Base-by-base conservation (phyloP, 139 green algal genomes). In the Micractinium sp. region DNA sequence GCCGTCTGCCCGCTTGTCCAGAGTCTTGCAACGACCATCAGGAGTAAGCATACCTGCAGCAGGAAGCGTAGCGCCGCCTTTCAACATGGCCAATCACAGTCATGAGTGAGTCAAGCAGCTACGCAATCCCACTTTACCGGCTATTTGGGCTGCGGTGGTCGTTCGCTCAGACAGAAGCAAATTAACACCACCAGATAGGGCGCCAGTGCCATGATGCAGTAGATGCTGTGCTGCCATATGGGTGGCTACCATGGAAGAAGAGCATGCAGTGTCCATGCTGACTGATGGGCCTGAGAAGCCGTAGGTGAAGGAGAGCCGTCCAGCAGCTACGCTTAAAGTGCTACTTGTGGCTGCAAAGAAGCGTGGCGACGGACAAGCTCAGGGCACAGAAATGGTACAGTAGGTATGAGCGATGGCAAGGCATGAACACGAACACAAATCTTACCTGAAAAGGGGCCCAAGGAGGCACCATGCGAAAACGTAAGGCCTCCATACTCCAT, bases 221-320 rank as follows among this genome's bases (percentile, higher is more conserved):
- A 95, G 73, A 35, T 87, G 81, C 38, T 81, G 89, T 74, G 90
- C 61, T 20, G 95, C 95, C 39, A 97, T 86, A 22, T 95, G 89
- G 0, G 93, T 91, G 53, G 93, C 93, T 20, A 97, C 95, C 41
- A 99, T 87, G 29, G 95, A 97, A 15, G 96, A 98, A 31, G 96
- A 98, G 90, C 97, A 99, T 15, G 97, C 97, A 16, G 95, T 97
- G 88, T 96, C 93, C 31, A 95, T 90, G 53, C 77, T 88, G 19
- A 93, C 36, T 19, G 89, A 61, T 12, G 93, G 89, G 19, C 92
- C 90, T 0, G 66, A 79, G 39, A 95, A 86, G 31, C 92, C 92
- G 78, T 93, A 96, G 25, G 87, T 91, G 83, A 93, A 96, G 29
- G 91, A 93, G 2, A 96, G 60, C 0, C 94, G 91, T 1, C 94